Evolutionary conservation across 352 stramenopile species (phyloP), one percentile per base, ranked within the genome.

Genomic region (Phytophthora parvispora): DNA sequence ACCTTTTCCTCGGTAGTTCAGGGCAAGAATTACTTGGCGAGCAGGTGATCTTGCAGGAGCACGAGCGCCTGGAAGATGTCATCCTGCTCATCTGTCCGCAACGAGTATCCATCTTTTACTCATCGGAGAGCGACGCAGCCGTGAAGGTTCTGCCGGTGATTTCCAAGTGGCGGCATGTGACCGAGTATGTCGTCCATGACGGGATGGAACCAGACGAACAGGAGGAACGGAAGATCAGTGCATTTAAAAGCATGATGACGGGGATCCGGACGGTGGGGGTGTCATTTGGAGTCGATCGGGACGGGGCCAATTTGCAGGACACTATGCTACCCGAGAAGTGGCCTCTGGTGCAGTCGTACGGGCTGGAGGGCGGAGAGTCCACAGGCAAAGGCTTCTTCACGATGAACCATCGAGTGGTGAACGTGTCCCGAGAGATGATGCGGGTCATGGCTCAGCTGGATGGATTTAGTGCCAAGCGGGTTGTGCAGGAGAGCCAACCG

Each of bases 271-370:
- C 70, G 24, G 75, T 95, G 24, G 87, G 87, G 6, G 80, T 93
- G 1, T 80, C 87, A 1, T 93, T 83, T 64, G 86, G 84, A 0
- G 1, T 80, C 0, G 74, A 90, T 20, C 22, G 20, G 12, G 22
- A 67, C 6, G 72, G 72, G 7, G 24, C 60, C 1, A 84, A 91
- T 38, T 36, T 90, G 1, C 42, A 75, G 2, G 84, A 94, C 24
- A 25, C 50, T 0, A 92, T 92, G 83, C 36, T 90, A 9, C 72
- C 78, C 1, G 87, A 95, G 54, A 92, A 91, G 43, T 93, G 87
- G 87, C 87, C 87, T 18, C 63, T 95, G 9, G 69, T 95, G 22
- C 87, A 95, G 64, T 86, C 84, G 0, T 95, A 84, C 42, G 87
- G 78, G 0, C 60, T 93, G 2, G 86, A 94, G 47, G 67, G 72